Evolutionary conservation across 2,329 filamentous ascomycete genomes (phyloP), one percentile per base, ranked within the genome.

Genomic region (Thelonectria olida): DNA sequence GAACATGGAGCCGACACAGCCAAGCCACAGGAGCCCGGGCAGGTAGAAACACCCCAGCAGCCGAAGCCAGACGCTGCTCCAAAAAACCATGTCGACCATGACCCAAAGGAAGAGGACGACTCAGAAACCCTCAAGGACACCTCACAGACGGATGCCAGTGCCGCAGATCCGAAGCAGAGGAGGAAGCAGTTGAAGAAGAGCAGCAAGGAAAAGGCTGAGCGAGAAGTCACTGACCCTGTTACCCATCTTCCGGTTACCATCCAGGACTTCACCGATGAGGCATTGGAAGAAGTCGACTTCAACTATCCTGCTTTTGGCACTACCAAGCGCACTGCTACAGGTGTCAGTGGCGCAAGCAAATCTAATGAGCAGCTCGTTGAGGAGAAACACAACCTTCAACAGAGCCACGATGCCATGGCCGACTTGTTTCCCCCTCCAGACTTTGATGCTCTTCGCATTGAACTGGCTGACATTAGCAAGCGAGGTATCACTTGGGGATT

Each of bases 191-290:
- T 82, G 71, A 83, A 84, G 67, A 80, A 80, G 58, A 74, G 68
- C 10, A 79, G 78, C 50, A 73, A 76, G 47, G 79, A 82, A 50
- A 78, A 79, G 42, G 81, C 78, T n/a, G 81, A 82, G n/a, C 79
- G 83, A 61, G 82, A 90, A 71, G 90, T 92, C 47, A 92, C 89
- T 1, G 90, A 92, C 69, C 90, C 90, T 0, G 83, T 92, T 38
- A 92, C 90, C 2, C 90, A 92, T 75, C 80, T 92, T 3, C 89
- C 89, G 2, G 83, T 92, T 48, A 80, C 78, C 34, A 89, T 92
- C 34, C 88, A 90, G 70, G 90, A 92, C 71, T 88, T 88, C 68
- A 91, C 89, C 1, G 81, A 84, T 25, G 84, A 86, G 38, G 87
- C 90, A 53, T 78, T 92, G 12, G 71, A 79, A 15, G 67, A 74